Evolutionary conservation across 306 rosid genomes (phyloP).

Genomic region (Hippophae rhamnoides): DNA sequence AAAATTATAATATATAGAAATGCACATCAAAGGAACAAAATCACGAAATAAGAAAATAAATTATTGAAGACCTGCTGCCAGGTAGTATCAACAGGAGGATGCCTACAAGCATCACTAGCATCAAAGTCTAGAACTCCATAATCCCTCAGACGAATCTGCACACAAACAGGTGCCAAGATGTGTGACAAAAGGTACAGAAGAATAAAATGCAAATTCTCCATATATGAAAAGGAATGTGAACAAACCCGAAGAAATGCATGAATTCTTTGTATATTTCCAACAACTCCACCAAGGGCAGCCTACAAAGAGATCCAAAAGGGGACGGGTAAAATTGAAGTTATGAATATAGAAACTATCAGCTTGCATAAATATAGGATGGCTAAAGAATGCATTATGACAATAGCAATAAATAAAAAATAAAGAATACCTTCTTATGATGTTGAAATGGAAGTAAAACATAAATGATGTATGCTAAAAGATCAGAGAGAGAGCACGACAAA

Average conservation of each 20-base stretch:
- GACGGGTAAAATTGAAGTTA: constrained; percentile 8
- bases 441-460: constrained; percentile 3
- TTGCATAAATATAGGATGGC: constrained; percentile 2
- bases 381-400: neutral
- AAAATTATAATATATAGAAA: too few relatives aligned
- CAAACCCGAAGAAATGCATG: constrained; percentile 99
- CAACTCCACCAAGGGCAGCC: constrained; percentile 98
- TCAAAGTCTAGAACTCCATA: constrained; percentile 94
- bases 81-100: constrained; percentile 96
- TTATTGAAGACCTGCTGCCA: constrained; percentile 87
- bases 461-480: neutral
- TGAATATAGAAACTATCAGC: constrained; percentile 8
- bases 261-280: constrained; percentile 88
- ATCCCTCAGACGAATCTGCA: constrained; percentile 90
- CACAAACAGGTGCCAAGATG: constrained; percentile 16
- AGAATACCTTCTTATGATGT: constrained; percentile 1
- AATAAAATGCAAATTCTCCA: constrained; percentile 16
- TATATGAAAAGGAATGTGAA: constrained; percentile 16
- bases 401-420: too few relatives aligned
- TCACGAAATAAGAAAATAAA: constrained; percentile 10
- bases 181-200: neutral
- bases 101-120: constrained; percentile 83
- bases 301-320: constrained; percentile 21
- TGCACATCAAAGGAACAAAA: neutral
- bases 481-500: neutral